A percentile compares a stretch with the other conserved stretches of the same genome.
Evolutionary conservation across 2,329 filamentous ascomycete species (phyloP).

Genomic region (Microdochium bolleyi): DNA sequence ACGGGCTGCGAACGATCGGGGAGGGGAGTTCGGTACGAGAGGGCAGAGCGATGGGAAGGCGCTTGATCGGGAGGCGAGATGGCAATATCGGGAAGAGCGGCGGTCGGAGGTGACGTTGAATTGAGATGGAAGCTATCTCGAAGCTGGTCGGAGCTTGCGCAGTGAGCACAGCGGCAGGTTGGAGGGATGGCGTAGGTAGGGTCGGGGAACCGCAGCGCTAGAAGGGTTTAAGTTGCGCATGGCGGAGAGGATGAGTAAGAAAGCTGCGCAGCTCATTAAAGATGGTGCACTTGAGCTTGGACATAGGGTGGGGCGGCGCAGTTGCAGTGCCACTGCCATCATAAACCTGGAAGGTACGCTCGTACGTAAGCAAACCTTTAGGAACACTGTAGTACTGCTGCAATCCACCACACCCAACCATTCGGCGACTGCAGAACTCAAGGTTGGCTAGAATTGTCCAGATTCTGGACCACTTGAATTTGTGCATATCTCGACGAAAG

Average conservation of each 20-base stretch:
- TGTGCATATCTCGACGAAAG: too few species aligned
- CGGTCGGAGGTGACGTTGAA: not conserved
- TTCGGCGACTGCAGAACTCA: too few species aligned
- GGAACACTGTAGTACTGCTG: too few species aligned
- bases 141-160: not conserved
- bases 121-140: conserved; percentile 1
- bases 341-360: too few species aligned
- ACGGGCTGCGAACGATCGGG: conserved; percentile 6
- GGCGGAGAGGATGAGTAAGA: not conserved
- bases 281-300: too few species aligned
- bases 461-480: too few species aligned
- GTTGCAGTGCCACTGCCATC: too few species aligned
- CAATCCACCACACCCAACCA: too few species aligned
- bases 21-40: conserved; percentile 8
- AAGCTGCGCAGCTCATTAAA: too few species aligned
- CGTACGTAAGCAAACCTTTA: too few species aligned
- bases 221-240: not conserved
- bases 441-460: too few species aligned
- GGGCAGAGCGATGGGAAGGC: not conserved
- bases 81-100: not conserved
- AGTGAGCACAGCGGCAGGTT: not conserved
- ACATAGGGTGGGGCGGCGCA: too few species aligned
- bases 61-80: not conserved
- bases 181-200: conserved; percentile 1
- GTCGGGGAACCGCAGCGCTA: not conserved